Conservation (phyloP, 805 yeast genomes). For the Starmerella vaccinii region DNA sequence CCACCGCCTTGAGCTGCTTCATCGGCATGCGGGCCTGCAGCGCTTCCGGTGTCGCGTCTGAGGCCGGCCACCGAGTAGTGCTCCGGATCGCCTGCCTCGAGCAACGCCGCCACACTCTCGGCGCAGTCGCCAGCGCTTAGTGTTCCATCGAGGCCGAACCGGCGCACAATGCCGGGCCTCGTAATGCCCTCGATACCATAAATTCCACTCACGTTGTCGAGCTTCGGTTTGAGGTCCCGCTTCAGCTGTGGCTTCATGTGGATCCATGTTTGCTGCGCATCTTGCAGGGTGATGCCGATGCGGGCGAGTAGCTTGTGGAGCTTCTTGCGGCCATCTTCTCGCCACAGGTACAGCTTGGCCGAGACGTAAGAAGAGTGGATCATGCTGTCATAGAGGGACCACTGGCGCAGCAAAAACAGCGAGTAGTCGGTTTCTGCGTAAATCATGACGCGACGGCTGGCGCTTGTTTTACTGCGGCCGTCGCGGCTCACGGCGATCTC, state of each 20-base stretch:
- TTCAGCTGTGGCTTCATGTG: slow-evolving; percentile 78
- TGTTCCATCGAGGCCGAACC: slow-evolving; percentile 79
- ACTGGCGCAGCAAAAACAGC: slow-evolving; percentile 76
- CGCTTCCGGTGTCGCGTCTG: neutral
- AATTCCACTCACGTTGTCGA: slow-evolving; percentile 56
- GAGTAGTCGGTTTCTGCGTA: slow-evolving; percentile 74
- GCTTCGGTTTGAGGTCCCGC: slow-evolving; percentile 56
- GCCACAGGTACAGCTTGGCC: slow-evolving; percentile 78
- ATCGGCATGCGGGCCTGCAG: neutral
- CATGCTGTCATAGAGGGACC: slow-evolving; percentile 87
- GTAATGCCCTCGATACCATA: slow-evolving; percentile 77
- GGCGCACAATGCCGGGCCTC: slow-evolving; percentile 75
- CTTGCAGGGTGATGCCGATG: slow-evolving; percentile 85
- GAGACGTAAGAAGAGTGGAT: slow-evolving; percentile 84
- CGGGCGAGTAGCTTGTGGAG: slow-evolving; percentile 86
- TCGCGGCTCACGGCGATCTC: neutral
- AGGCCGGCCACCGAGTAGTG: neutral
- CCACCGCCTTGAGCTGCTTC: neutral
- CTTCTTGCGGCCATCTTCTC: slow-evolving; percentile 78
- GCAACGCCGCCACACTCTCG: slow-evolving; percentile 72
- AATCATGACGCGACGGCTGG: slow-evolving; percentile 34
- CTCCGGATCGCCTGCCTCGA: slow-evolving; percentile 39
- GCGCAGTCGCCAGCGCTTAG: slow-evolving; percentile 88
- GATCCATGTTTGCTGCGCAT: slow-evolving; percentile 87
- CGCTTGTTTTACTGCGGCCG: slow-evolving; percentile 19